These are phyloP conservation scores for Helicostylum pulchrum DNA, from an alignment of 192 early-diverging fungal species.

Conservation along the genomic window DNA sequence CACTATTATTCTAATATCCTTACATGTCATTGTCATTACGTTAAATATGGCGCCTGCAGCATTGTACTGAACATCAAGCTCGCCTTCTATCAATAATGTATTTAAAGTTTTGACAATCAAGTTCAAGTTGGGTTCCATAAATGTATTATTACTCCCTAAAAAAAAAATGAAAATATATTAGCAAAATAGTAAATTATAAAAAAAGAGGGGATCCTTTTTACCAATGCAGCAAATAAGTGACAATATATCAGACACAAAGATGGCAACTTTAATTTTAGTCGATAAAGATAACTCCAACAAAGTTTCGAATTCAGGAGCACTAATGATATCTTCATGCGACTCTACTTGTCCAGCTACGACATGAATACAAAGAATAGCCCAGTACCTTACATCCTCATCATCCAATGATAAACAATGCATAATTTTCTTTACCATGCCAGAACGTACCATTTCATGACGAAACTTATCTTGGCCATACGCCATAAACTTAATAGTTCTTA, in stretches of 20 bases:
- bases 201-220: slow-evolving; percentile 7
- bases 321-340: slow-evolving; percentile 32
- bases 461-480: slow-evolving; percentile 55
- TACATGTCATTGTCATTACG: slow-evolving; percentile 28
- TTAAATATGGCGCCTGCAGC: slow-evolving; percentile 32
- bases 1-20: neutral
- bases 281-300: slow-evolving; percentile 28
- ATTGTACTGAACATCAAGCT: slow-evolving; percentile 32
- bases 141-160: slow-evolving; percentile 23
- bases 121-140: slow-evolving; percentile 23
- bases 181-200: neutral
- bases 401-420: slow-evolving; percentile 56
- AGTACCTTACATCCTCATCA: slow-evolving; percentile 76
- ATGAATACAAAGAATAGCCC: slow-evolving; percentile 56
- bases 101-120: slow-evolving; percentile 23
- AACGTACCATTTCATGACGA: slow-evolving; percentile 59
- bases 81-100: slow-evolving; percentile 21
- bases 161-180: neutral
- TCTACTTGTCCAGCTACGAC: slow-evolving; percentile 41
- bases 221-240: slow-evolving; percentile 33
- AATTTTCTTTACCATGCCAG: slow-evolving; percentile 57
- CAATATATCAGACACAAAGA: slow-evolving; percentile 35
- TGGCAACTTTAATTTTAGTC: slow-evolving; percentile 23
- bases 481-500: slow-evolving; percentile 71
- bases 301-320: slow-evolving; percentile 32